Conservation (phyloP, 192 early-diverging fungal species). For the Paraglomus brasilianum region DNA sequence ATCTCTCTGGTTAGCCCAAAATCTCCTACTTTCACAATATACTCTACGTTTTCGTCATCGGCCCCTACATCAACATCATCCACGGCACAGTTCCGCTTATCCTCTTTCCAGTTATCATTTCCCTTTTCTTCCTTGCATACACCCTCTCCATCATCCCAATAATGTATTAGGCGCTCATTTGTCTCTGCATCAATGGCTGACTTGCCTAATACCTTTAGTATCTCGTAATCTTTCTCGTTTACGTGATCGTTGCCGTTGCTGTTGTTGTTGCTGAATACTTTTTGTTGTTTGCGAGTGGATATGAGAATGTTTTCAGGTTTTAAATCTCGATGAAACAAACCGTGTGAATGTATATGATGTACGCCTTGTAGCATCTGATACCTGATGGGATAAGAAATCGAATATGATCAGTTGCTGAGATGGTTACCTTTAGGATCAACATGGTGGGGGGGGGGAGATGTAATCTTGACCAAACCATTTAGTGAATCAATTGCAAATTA, state of each 20-base stretch:
- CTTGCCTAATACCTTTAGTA: neutral
- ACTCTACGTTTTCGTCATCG: slow-evolving; percentile 35
- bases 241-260: neutral
- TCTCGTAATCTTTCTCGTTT: neutral
- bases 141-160: too few species aligned
- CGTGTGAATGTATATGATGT: slow-evolving; percentile 89
- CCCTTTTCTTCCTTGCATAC: neutral
- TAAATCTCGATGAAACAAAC: slow-evolving; percentile 95
- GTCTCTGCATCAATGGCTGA: neutral
- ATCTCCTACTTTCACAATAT: slow-evolving; percentile 86
- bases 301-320: slow-evolving; percentile 97
- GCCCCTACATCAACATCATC: slow-evolving; percentile 27
- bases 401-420: slow-evolving; percentile 10
- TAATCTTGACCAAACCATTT: neutral
- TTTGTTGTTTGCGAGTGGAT: slow-evolving; percentile 37
- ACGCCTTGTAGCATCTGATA: slow-evolving; percentile 86
- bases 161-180: neutral
- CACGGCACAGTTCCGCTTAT: neutral
- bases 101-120: neutral
- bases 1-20: slow-evolving; percentile 94
- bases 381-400: slow-evolving; percentile 40
- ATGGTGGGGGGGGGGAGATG: neutral
- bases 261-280: neutral
- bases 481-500: neutral
- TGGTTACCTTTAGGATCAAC: neutral